Base-by-base conservation (phyloP, 805 yeast species). In the Kodamaea neixiangensis region DNA sequence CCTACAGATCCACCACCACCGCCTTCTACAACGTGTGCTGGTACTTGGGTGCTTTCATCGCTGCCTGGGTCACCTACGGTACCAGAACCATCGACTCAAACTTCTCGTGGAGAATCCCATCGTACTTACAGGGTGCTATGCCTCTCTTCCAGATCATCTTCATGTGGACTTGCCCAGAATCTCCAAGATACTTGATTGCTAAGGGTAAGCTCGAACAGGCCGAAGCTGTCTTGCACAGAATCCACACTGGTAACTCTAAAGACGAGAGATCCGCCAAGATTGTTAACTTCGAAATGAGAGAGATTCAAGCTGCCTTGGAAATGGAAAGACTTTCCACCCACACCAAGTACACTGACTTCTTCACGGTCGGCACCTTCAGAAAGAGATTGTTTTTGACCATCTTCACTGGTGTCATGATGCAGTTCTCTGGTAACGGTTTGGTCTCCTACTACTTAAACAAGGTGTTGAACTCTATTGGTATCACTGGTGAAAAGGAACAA, bases 41-140 rank as follows among this genome's bases (percentile, higher is more conserved):
- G 83, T 78, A 76, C 56, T 58, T 78, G 35, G 85, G 85, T 43
- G 81, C 82, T n/a, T 60, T 78, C 49, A 61, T 80, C 44, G 79
- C 83, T 6, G 78, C 81, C 21, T 76, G 81, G 79, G 71, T 74
- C 46, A 69, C 81, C 2, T 78, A 68, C 55, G 84, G 82, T 59
- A 69, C 80, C 14, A 63, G 71, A 47, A 54, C 58, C 17, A 53
- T 69, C 14, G 49, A 44, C 7, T 55, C 42, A 42, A 59, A 66
- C 35, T 73, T 75, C 71, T 66, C 75, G 21, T 81, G 85, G 85
- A 77, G 81, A 65, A 67, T 81, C 49, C 86, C 86, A 37, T 71
- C 82, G 10, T 71, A 71, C 46, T 52, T 81, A 39, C 86, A 82
- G 64, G 80, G 76, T 39, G 59, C 69, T 14, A 66, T 77, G 54